A percentile compares a stretch with the other conserved stretches of the same genome.
Conservation (phyloP, 2,329 filamentous ascomycete genomes). For the Scopulariopsis brevicaulis region DNA sequence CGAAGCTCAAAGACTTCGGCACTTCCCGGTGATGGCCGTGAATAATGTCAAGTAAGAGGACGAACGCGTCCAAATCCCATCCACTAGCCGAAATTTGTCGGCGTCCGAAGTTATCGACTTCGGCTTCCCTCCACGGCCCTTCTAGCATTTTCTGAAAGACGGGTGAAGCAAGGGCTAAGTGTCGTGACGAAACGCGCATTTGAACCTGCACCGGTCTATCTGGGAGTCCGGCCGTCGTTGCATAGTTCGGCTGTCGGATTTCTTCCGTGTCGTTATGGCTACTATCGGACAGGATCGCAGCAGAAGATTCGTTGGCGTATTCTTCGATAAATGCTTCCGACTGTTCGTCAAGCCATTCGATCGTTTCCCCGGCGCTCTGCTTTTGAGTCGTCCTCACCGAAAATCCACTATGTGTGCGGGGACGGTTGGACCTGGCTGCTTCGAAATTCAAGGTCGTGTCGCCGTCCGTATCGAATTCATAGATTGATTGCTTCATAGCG, state of each 20-base stretch:
- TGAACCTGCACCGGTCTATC: background rate
- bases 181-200: constrained; percentile 9
- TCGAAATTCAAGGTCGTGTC: background rate
- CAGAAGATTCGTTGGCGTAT: background rate
- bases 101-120: background rate
- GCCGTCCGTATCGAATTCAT: background rate
- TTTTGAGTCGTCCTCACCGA: background rate
- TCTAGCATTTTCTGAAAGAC: constrained; percentile 7
- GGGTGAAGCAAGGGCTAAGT: constrained; percentile 8
- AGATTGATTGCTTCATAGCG: background rate
- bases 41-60: constrained; percentile 16
- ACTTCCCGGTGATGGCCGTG: constrained; percentile 14
- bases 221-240: background rate
- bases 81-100: constrained; percentile 5
- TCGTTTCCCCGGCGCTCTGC: background rate
- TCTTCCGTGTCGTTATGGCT: background rate
- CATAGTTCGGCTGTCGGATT: background rate
- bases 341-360: background rate
- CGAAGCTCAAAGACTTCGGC: constrained; percentile 9
- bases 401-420: background rate
- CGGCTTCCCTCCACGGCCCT: constrained; percentile 8
- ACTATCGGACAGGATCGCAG: background rate
- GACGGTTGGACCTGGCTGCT: background rate
- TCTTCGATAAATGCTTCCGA: background rate
- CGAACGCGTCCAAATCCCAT: constrained; percentile 16